Base-by-base conservation (phyloP, 2,329 filamentous ascomycete species). In the Phialophora macrospora region DNA sequence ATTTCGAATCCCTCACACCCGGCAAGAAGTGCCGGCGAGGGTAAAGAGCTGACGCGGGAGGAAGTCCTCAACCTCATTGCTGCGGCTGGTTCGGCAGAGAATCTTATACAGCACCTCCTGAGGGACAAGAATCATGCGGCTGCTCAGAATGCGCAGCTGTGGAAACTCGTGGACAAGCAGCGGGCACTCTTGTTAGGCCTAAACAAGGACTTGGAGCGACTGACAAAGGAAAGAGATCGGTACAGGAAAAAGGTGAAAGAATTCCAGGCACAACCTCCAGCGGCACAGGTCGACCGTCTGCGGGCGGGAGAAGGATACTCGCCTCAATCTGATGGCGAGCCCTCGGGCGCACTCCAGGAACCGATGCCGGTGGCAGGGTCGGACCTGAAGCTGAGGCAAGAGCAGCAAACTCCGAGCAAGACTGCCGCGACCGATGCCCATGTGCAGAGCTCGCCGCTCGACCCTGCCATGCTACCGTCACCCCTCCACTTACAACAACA, bases 131-230 rank as follows among this genome's bases (percentile, higher is more conserved):
- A 94, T 69, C 90, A 92, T 56, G 90, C 93, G 62, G 87, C 91
- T 4, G 90, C 92, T 71, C 95, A 98, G 75, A 98, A 98, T 75
- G 84, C 89, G 20, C 94, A 99, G 76, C 80, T 99, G 73, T 99
- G 95, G 95, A 89, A 93, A 58, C 81, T 99, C 55, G 93, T 99
- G 57, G 94, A 98, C 77, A 98, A 99, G 80, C 95, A 99, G 78
- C 86, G 94, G 68, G 88, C 92, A 17, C 93, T 99, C 88, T 93
- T 99, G 62, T 79, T 97, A 22, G 94, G 93, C 7, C 83, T 99
- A 68, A 97, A 98, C 75, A 96, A 95, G 77, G 95, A 99, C 75
- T 82, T 99, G 12, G 94, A 98, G 77, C 87, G 91, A 60, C 88
- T 93, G 0, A 78, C 97, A 70, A 96, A 96, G 76, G 95, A 98